phyloP scores from a whole-genome alignment of 768 basidiomycete species.

The Lentinula aciculospora region DNA sequence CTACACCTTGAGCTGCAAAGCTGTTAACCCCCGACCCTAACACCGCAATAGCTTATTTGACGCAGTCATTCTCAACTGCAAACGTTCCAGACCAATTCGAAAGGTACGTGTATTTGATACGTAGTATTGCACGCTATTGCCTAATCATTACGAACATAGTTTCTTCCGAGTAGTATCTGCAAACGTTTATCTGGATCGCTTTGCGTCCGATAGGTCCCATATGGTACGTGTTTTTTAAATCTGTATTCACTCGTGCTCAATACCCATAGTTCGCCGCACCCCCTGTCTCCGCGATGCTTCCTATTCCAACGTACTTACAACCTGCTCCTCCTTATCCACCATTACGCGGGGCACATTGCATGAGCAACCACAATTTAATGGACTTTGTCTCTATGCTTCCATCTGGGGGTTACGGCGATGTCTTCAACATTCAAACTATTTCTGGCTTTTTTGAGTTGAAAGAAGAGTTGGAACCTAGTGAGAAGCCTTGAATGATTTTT shows the following conservation, averaged over 20 bases:
- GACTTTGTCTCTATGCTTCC: slow-evolving; percentile 46
- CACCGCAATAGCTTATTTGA: slow-evolving; percentile 35
- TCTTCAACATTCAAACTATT: background rate
- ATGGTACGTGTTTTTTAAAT: slow-evolving; percentile 46
- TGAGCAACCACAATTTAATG: slow-evolving; percentile 50
- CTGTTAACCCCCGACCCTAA: too few species aligned
- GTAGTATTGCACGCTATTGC: too few species aligned
- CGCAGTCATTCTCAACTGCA: slow-evolving; percentile 36
- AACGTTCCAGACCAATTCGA: slow-evolving; percentile 30
- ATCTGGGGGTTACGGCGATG: background rate
- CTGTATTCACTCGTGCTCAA: background rate
- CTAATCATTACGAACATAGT: slow-evolving; percentile 26
- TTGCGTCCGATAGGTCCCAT: slow-evolving; percentile 73
- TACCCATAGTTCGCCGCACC: background rate
- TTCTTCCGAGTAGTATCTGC: slow-evolving; percentile 58
- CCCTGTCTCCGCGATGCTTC: background rate
- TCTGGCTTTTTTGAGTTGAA: background rate
- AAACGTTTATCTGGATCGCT: slow-evolving; percentile 43
- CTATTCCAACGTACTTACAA: slow-evolving; percentile 27
- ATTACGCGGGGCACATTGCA: slow-evolving; percentile 40
- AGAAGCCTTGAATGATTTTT: background rate
- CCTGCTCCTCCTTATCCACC: slow-evolving; percentile 45
- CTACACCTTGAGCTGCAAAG: slow-evolving; percentile 5
- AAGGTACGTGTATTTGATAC: slow-evolving; percentile 27
- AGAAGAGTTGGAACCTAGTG: background rate